Base-by-base conservation (phyloP, 2,329 filamentous ascomycete species). In the Truncatella angustata region DNA sequence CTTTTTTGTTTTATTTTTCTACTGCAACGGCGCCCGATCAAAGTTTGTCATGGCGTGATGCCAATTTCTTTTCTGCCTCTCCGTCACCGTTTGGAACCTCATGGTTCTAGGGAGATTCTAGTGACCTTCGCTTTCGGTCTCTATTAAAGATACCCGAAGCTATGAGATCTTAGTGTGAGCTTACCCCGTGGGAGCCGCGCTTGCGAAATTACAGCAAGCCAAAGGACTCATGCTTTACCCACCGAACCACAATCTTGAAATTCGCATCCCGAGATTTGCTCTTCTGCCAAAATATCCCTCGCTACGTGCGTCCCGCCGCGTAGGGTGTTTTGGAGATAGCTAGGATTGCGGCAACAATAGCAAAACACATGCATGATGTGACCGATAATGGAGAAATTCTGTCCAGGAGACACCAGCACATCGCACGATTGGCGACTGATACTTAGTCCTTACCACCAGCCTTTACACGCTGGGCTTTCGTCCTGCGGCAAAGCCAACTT, bases 81-180 rank as follows among this genome's bases (percentile, higher is more conserved):
- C 28, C 26, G 28, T 16, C 7, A 16, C 26, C 34, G 26, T 24
- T 34, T 32, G 28, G 28, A n/a, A 21, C 16, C 12, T 34, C 43
- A 44, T 21, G 40, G 40, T 44, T 44, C 40, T 44, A 44, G 40
- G 40, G 40, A 23, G 21, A 26, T 44, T 44, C 40, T 44, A 44
- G 40, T 35, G 26, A 28, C 24, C 30, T 34, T 46, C 43, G 20
- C 26, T 46, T 35, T 26, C 26, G 14, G n/a, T 20, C 26, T 16
- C 43, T 46, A 28, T 28, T 46, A 46, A 34, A 46, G 43, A 46
- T 46, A 21, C 43, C 26, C 43, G 43, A 46, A 46, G 40, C 40
- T 43, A 43, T 12, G 20, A 20, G 36, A 24, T 24, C 23, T 44
- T 28, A 21, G 24, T 21, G 20, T 23, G 14, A 28, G 40, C 21